Conservation (phyloP, 2,329 filamentous ascomycete species). For the Aspergillus glaucus region DNA sequence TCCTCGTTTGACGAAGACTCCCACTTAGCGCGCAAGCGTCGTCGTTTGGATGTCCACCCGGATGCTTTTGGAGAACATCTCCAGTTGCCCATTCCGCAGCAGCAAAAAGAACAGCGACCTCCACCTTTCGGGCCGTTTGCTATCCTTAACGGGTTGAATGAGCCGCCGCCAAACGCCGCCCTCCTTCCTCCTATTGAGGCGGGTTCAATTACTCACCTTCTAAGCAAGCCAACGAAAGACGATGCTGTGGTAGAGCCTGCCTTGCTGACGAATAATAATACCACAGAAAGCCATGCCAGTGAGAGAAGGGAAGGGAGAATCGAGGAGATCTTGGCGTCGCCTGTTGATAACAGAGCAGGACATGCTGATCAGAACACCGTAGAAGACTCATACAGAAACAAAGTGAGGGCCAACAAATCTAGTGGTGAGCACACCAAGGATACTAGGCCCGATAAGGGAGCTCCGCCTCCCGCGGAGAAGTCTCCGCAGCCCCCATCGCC, state of each 20-base stretch:
- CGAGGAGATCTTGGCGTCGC: slow-evolving; percentile 29
- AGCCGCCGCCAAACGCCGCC: slow-evolving; percentile 57
- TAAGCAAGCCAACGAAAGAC: slow-evolving; percentile 29
- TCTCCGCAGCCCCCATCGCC: slow-evolving; percentile 22
- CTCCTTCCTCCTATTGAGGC: slow-evolving; percentile 56
- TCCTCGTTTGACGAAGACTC: slow-evolving; percentile 34
- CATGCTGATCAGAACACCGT: slow-evolving; percentile 10
- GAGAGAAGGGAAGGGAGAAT: slow-evolving; percentile 30
- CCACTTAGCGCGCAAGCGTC: slow-evolving; percentile 36
- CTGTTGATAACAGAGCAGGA: slow-evolving; percentile 16
- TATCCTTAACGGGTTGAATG: slow-evolving; percentile 55
- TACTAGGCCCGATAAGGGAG: slow-evolving; percentile 1
- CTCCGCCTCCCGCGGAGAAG: slow-evolving; percentile 5
- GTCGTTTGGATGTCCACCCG: slow-evolving; percentile 35
- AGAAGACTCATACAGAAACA: slow-evolving; percentile 7
- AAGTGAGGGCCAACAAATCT: slow-evolving; percentile 1
- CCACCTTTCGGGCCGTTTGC: slow-evolving; percentile 41
- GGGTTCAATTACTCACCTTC: slow-evolving; percentile 34
- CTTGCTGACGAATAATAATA: slow-evolving; percentile 9
- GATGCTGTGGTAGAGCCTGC: slow-evolving; percentile 18
- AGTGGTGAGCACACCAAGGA: slow-evolving; percentile 6
- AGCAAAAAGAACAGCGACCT: slow-evolving; percentile 41
- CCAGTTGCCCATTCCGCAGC: slow-evolving; percentile 42
- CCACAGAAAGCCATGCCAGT: slow-evolving; percentile 15
- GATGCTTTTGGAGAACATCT: slow-evolving; percentile 41